Evolutionary conservation across 2,329 filamentous ascomycete genomes (phyloP), one percentile per base, ranked within the genome.

Genomic region (Pseudogymnoascus sp.): DNA sequence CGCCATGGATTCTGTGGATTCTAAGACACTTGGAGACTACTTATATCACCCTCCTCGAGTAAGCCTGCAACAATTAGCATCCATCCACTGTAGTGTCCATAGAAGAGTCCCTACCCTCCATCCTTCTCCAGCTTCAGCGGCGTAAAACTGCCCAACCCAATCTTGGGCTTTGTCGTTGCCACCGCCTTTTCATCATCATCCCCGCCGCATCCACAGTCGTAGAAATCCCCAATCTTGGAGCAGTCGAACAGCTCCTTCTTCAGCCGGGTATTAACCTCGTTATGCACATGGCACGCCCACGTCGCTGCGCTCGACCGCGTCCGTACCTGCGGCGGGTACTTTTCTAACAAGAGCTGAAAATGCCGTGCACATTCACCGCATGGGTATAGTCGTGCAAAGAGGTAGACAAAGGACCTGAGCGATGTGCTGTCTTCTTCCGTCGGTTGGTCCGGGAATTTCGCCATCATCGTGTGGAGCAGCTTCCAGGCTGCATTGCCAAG

Each of bases 181-280:
- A 70, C 64, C 69, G 75, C 77, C 66, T 65, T 63, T 44, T 80
- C 77, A 69, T 79, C 78, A 16, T 80, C 79, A 65, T 86, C 84
- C n/a, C 88, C 86, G 12, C 84, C 86, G 69, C 86, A 89, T 0
- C 86, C 86, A 70, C 86, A 89, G 71, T 89, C 86, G 74, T 89
- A 89, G 71, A 87, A 86, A 69, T 89, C 86, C 14, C 85, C 85
- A 70, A 89, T 86, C 31, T 85, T 83, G 64, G 78, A 82, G 69
- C 86, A 89, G 73, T 89, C 84, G 68, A 88, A 89, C 11, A 79
- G 65, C 3, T 79, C 76, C 74, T 89, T 88, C 69, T 82, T 75
- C 33, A 89, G 75, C 63, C 84, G 77, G 75, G 82, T 79, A 70
- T 89, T 89, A 64, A 89, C 86, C 67, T 83, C 75, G 69, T 89